Evolutionary conservation across 345 rosid species (phyloP).

Genomic region (Luvunga scandens): DNA sequence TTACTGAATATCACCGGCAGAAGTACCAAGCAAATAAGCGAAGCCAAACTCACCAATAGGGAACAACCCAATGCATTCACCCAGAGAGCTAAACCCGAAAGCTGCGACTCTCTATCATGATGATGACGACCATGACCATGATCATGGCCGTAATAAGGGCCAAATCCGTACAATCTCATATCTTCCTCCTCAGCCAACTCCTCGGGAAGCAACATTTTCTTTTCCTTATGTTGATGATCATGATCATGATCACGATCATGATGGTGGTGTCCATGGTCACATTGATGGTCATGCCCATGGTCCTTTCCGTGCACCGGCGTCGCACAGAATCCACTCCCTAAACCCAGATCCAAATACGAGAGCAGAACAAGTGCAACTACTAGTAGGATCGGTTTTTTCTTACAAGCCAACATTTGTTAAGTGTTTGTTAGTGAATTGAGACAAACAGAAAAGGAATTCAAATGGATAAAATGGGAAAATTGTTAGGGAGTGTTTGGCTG

Average conservation of each 20-base stretch:
- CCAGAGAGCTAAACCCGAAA: slow-evolving; percentile 77
- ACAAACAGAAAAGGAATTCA: neutral
- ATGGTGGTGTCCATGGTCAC: slow-evolving; percentile 37
- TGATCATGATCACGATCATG: slow-evolving; percentile 23
- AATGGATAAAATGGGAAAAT: neutral
- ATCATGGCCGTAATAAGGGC: slow-evolving; percentile 38
- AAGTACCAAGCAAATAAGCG: slow-evolving; percentile 80
- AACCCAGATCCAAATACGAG: slow-evolving; percentile 49
- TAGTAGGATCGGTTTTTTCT: slow-evolving; percentile 6
- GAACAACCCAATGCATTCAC: slow-evolving; percentile 89
- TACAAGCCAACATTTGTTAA: slow-evolving; percentile 27
- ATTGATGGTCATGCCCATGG: slow-evolving; percentile 39
- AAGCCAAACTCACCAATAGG: slow-evolving; percentile 95
- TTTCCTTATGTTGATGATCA: slow-evolving; percentile 1
- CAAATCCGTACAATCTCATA: slow-evolving; percentile 77
- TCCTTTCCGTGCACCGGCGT: slow-evolving; percentile 38
- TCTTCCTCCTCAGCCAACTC: slow-evolving; percentile 96
- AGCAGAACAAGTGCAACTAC: slow-evolving; percentile 15
- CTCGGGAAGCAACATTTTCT: slow-evolving; percentile 62
- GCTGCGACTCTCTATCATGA: slow-evolving; percentile 36
- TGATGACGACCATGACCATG: slow-evolving; percentile 19
- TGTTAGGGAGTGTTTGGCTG: neutral
- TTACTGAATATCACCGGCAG: slow-evolving; percentile 86
- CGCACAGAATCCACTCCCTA: slow-evolving; percentile 36
- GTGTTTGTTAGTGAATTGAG: neutral